Evolutionary conservation across 805 yeast genomes (phyloP).

Genomic region (Ogataea polymorpha): DNA sequence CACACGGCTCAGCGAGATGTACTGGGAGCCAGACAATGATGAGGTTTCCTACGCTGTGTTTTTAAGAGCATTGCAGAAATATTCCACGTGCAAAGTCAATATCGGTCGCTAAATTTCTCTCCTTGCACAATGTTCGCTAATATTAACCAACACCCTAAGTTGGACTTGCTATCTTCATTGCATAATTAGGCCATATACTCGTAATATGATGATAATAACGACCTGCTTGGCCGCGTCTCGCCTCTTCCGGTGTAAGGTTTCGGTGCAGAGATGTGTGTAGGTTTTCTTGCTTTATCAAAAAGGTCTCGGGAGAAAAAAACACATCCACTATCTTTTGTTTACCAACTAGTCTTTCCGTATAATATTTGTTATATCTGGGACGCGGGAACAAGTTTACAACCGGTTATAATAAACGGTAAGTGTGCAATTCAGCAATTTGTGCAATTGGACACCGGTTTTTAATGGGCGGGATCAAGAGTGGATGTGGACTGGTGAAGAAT

Average conservation of each 20-base stretch:
- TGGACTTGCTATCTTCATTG: slow-evolving; percentile 8
- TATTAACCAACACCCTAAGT: neutral
- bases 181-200: slow-evolving; percentile 7
- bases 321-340: slow-evolving; percentile 13
- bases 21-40: slow-evolving; percentile 84
- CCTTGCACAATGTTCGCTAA: slow-evolving; percentile 7
- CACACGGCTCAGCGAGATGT: slow-evolving; percentile 82
- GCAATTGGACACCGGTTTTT: neutral
- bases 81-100: slow-evolving; percentile 78
- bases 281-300: slow-evolving; percentile 5
- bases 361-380: slow-evolving; percentile 8
- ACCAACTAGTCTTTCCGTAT: slow-evolving; percentile 8
- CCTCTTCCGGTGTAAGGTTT: neutral
- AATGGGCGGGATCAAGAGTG: neutral
- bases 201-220: neutral
- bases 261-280: slow-evolving; percentile 7
- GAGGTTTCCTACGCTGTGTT: slow-evolving; percentile 81
- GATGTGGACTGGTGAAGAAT: neutral
- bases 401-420: slow-evolving; percentile 13
- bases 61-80: slow-evolving; percentile 71
- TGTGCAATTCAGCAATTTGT: neutral
- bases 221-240: neutral
- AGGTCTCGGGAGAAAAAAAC: slow-evolving; percentile 14
- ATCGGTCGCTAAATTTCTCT: slow-evolving; percentile 61
- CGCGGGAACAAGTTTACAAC: slow-evolving; percentile 8